Evolutionary conservation across 2,329 filamentous ascomycete genomes (phyloP), one percentile per base, ranked within the genome.

Genomic region (Dothidotthia symphoricarpi): DNA sequence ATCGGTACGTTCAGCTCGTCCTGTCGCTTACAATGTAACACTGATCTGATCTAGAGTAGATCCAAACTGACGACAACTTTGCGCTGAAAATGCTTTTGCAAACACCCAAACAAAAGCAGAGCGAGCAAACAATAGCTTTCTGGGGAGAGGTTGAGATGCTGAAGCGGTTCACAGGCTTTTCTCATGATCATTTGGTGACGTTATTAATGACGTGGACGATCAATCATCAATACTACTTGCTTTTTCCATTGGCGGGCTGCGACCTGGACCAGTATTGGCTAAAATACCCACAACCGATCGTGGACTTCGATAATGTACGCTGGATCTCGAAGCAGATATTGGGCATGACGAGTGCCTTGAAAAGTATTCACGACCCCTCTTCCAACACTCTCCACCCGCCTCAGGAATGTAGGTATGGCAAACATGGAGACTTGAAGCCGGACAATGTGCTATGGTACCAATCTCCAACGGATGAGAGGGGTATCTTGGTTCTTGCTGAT

Each of bases 301-400:
- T n/a, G n/a, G 24, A 34, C n/a, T 1, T 14, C 2, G 24, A 10
- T 2, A 36, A 10, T 3, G 13, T 45, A 5, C 26, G 12, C 1
- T 53, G 46, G 49, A 31, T 47, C 6, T 34, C 46, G 3, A 35
- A 43, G 17, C 49, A 53, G 14, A 33, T 53, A 2, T n/a, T 43
- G 1, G 46, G 43, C 3, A 22, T 53, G 6, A 32, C 39, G 1
- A 19, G 24, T 9, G 49, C 49, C 2, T n/a, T 53, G 9, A 16
- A 34, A 3, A 28, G 13, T 5, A 44, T 52, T 3, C 49, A 49
- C 16, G 33, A 53, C 13, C 41, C 46, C 3, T 25, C 24, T 17
- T 31, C 22, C 3, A 14, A 35, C 6, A 6, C 3, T 3, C 22
- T 31, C 4, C 6, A 11, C 16, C 16, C 14, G 8, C 8, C 19